Evolutionary conservation across 176 grass and related monocot species (phyloP).

Genomic region (Bonia amplexicaulis): DNA sequence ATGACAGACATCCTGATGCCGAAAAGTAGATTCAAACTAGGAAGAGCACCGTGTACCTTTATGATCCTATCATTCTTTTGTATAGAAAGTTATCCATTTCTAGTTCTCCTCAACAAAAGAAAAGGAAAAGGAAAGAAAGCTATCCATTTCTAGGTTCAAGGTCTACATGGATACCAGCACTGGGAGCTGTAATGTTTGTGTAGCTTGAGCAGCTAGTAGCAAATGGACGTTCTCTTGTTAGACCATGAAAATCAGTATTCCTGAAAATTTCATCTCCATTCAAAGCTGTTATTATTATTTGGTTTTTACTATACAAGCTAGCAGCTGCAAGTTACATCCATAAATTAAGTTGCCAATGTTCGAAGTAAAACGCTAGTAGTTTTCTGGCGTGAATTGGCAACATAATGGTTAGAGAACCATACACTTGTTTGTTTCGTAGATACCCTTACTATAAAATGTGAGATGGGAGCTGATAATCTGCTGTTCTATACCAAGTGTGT

Average conservation of each 20-base stretch:
- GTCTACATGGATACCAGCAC: too few relatives aligned
- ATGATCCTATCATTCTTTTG: neutral
- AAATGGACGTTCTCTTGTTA: neutral
- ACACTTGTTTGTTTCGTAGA: neutral
- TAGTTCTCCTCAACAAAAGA: too few relatives aligned
- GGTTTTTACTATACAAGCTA: neutral
- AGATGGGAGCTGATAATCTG: neutral
- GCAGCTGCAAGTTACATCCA: neutral
- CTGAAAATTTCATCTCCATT: neutral
- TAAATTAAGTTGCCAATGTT: neutral
- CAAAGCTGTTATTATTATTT: neutral
- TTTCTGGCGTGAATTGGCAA: neutral
- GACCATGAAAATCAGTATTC: neutral
- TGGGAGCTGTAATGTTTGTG: neutral
- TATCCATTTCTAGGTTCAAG: too few relatives aligned
- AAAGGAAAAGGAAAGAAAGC: too few relatives aligned
- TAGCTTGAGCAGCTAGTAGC: neutral
- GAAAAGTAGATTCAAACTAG: neutral
- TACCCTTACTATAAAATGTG: conserved; percentile 4
- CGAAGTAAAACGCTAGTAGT: neutral
- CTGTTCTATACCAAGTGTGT: neutral
- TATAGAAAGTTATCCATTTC: neutral
- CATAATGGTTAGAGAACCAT: neutral
- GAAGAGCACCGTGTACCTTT: neutral
- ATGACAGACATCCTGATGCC: neutral